Base-by-base conservation (phyloP, 352 stramenopile species). In the Globisporangium lucens region DNA sequence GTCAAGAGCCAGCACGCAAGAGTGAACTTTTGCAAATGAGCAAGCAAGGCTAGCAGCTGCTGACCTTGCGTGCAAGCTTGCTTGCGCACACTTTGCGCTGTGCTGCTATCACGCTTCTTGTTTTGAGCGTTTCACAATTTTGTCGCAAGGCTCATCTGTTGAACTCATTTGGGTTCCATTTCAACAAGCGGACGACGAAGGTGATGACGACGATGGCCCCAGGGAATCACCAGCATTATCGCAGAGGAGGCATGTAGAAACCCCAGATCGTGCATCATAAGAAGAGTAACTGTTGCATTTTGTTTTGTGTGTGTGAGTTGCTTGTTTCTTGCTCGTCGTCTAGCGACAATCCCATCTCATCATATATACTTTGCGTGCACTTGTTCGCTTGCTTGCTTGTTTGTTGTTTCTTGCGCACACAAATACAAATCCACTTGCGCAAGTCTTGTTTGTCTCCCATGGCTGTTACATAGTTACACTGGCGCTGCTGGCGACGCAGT, bases 401-500 rank as follows among this genome's bases (percentile, higher is more conserved):
- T 56, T 22, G 46, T 20, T n/a, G 51, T 57, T 57, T 5, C 10
- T 56, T 35, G 12, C 15, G 29, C 29, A 33, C 47, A 55, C 53
- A 41, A 30, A 17, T n/a, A 55, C 53, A 41, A 30, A 17, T 55
- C n/a, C 20, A 53, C 46, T 59, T 61, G 30, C 55, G 15, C 55
- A 24, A 41, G 27, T 24, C 27, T 12, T 59, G 27, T n/a, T 60
- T 60, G 17, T 33, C 29, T 33, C 29, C 29, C 29, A 33, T 33
- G 29, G 29, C 4, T 33, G 29, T 30, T 61, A 6, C 30, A 46
- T 30, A 29, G 12, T 51, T 49, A 67, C 35, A 71, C 66, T 49
- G 73, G 61, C 8, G 68, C 60, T 1, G 70, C 53, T 20, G 61
- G 55, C 3, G 70, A 68, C 24, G 57, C 59, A 1, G 73, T 22